These are phyloP conservation scores for Allium sativum DNA, from an alignment of 106 monocot genomes.

Conservation along the genomic window DNA sequence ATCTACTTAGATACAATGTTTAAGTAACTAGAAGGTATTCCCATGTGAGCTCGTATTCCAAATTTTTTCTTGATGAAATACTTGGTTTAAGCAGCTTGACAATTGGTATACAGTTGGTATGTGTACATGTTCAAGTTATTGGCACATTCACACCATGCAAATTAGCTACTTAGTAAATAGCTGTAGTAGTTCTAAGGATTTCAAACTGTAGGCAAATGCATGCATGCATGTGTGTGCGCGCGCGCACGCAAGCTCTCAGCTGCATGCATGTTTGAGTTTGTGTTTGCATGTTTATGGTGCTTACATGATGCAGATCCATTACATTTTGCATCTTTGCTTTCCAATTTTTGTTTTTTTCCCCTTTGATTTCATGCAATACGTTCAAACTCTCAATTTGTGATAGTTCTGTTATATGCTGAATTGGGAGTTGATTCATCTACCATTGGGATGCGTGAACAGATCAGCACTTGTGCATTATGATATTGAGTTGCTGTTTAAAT, in stretches of 20 bases:
- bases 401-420: too few species aligned
- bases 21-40: too few species aligned
- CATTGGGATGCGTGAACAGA: too few species aligned
- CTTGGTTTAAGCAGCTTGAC: background rate
- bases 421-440: too few species aligned
- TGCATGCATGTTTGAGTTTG: constrained; percentile 1
- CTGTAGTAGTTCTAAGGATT: background rate
- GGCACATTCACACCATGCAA: background rate
- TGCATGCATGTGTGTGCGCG: background rate
- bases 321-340: too few species aligned
- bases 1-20: too few species aligned
- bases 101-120: too few species aligned
- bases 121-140: background rate
- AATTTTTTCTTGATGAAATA: background rate
- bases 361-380: too few species aligned
- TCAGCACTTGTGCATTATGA: too few species aligned
- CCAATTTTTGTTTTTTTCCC: too few species aligned
- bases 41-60: background rate
- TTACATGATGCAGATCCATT: background rate
- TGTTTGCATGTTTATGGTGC: background rate
- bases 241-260: background rate
- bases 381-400: too few species aligned
- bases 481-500: too few species aligned
- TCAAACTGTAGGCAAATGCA: background rate
- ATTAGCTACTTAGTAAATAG: background rate